Evolutionary conservation across 2,329 filamentous ascomycete species (phyloP).

Genomic region (Fusarium sp.): DNA sequence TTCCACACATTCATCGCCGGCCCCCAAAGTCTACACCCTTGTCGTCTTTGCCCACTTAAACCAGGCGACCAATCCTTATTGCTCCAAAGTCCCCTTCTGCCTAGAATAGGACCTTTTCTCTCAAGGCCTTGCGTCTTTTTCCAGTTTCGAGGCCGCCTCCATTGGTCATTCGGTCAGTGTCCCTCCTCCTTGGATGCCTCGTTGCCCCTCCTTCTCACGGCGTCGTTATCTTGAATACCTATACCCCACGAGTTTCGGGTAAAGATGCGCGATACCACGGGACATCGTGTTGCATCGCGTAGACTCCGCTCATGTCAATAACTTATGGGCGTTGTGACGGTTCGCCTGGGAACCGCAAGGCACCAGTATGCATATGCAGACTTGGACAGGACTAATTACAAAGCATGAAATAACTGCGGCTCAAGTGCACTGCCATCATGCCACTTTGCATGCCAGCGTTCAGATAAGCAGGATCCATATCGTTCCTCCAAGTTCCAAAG

Average conservation of each 20-base stretch:
- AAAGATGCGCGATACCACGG: slow-evolving; percentile 34
- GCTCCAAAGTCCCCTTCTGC: slow-evolving; percentile 36
- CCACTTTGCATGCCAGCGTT: slow-evolving; percentile 13
- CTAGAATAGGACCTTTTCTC: slow-evolving; percentile 38
- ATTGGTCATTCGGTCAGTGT: slow-evolving; percentile 17
- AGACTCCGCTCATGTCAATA: slow-evolving; percentile 6
- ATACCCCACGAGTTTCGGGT: slow-evolving; percentile 19
- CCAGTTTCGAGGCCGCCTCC: slow-evolving; percentile 24
- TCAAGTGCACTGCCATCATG: slow-evolving; percentile 26
- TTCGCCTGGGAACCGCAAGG: slow-evolving; percentile 27
- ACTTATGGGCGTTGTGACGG: background rate
- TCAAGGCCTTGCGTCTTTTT: slow-evolving; percentile 19
- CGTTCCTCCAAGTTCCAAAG: background rate
- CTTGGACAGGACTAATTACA: slow-evolving; percentile 12
- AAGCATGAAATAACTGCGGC: slow-evolving; percentile 19
- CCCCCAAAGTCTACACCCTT: slow-evolving; percentile 29
- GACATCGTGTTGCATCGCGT: slow-evolving; percentile 38
- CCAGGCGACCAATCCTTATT: slow-evolving; percentile 33
- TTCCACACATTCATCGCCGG: slow-evolving; percentile 20
- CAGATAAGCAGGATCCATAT: slow-evolving; percentile 2
- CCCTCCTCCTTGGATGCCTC: slow-evolving; percentile 34
- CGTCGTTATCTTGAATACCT: slow-evolving; percentile 16
- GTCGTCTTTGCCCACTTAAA: slow-evolving; percentile 25
- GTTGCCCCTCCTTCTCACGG: slow-evolving; percentile 27
- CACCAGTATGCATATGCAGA: slow-evolving; percentile 13